A percentile compares a stretch with the other conserved stretches of the same genome.
Evolutionary conservation across 2,329 filamentous ascomycete species (phyloP).

Genomic region (Aspergillus intermedius): DNA sequence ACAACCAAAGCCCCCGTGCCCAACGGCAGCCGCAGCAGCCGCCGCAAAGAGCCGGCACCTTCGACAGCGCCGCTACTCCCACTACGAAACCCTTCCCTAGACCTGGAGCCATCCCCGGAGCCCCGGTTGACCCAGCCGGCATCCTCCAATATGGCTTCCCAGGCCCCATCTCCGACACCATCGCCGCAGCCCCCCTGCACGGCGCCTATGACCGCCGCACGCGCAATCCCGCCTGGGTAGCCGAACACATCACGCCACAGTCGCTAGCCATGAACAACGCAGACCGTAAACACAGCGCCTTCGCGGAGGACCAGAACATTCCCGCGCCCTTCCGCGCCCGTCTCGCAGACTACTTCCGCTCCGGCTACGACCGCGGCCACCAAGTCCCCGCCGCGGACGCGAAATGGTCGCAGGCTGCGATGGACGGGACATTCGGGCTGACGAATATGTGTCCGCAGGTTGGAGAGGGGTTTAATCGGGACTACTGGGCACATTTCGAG

Average conservation of each 20-base stretch:
- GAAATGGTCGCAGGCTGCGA: conserved; percentile 88
- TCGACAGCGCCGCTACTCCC: conserved; percentile 25
- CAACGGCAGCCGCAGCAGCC: conserved; percentile 18
- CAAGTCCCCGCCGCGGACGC: conserved; percentile 95
- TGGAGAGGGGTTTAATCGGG: conserved; percentile 94
- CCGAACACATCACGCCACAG: conserved; percentile 88
- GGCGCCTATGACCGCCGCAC: conserved; percentile 86
- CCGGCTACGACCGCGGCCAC: conserved; percentile 91
- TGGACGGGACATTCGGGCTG: conserved; percentile 91
- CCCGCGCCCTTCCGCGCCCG: conserved; percentile 83
- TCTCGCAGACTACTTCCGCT: conserved; percentile 89
- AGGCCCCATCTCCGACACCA: conserved; percentile 78
- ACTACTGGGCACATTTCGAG: conserved; percentile 99
- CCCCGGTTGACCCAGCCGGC: conserved; percentile 65
- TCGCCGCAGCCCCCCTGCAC: conserved; percentile 67
- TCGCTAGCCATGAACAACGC: conserved; percentile 69
- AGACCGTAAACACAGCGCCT: conserved; percentile 76
- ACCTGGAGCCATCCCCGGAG: conserved; percentile 11
- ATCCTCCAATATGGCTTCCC: conserved; percentile 87
- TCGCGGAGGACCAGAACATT: conserved; percentile 72
- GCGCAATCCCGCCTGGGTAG: conserved; percentile 89
- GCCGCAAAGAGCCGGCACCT: conserved; percentile 17
- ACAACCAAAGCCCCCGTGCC: conserved; percentile 50
- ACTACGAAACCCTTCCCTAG: conserved; percentile 18
- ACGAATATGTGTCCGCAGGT: conserved; percentile 99